Percentiles rank a stretch among this genome's conserved stretches.
These are phyloP conservation scores for Colletotrichum camelliae DNA, from an alignment of 2,329 filamentous ascomycete species.

Conservation along the genomic window DNA sequence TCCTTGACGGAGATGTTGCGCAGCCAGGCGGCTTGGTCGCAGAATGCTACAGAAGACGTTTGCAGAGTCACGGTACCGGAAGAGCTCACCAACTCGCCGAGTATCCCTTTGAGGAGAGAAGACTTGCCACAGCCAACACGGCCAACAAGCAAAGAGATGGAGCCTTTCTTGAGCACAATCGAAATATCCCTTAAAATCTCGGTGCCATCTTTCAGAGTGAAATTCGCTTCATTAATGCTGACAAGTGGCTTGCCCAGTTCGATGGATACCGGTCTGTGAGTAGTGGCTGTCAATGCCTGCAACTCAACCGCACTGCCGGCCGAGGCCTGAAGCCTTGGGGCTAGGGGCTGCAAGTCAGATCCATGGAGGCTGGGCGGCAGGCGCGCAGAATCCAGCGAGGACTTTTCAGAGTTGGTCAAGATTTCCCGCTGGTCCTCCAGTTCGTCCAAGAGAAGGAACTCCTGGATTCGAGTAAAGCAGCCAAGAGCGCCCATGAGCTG, in stretches of 20 bases:
- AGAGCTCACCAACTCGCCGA: slow-evolving; percentile 39
- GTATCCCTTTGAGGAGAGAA: slow-evolving; percentile 39
- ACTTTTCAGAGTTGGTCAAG: background rate
- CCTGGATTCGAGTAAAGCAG: slow-evolving; percentile 36
- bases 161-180: slow-evolving; percentile 23
- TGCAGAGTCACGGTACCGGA: slow-evolving; percentile 14
- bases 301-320: background rate
- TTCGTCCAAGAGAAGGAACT: slow-evolving; percentile 34
- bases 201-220: slow-evolving; percentile 21
- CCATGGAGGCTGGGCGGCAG: background rate
- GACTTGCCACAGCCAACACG: slow-evolving; percentile 51
- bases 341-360: slow-evolving; percentile 17
- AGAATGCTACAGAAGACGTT: slow-evolving; percentile 40
- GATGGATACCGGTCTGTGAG: background rate
- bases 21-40: slow-evolving; percentile 49
- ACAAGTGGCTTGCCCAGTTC: background rate
- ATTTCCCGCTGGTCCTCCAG: slow-evolving; percentile 22
- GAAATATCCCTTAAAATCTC: slow-evolving; percentile 29
- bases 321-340: slow-evolving; percentile 1
- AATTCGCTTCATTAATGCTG: slow-evolving; percentile 6
- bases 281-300: background rate
- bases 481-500: slow-evolving; percentile 37
- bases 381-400: background rate
- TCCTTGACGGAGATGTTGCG: slow-evolving; percentile 43
- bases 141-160: slow-evolving; percentile 42